Evolutionary conservation across 768 basidiomycete species (phyloP), one percentile per base, ranked within the genome.

Genomic region (Boletus barrowsii): DNA sequence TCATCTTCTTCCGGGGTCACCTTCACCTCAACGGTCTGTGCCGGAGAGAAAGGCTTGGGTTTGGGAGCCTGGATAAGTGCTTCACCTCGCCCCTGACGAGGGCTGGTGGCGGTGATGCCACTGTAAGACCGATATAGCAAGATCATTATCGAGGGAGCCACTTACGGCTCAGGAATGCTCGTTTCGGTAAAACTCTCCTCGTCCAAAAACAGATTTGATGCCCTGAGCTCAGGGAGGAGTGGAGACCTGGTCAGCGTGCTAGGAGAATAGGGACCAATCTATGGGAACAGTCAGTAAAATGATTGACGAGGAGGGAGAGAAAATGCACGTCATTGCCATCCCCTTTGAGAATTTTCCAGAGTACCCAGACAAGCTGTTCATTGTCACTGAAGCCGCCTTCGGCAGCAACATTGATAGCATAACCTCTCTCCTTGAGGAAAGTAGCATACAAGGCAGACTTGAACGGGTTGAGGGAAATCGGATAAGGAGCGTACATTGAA

Each of bases 211-310:
- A 90, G 73, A 74, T 90, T 84, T 63, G 78, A 78, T 40, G 88
- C 84, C 74, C 86, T 79, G 63, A 90, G 77, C 72, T 88, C 85
- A 56, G 87, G 81, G 30, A 88, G 88, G 47, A 90, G 75, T 13
- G 86, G 83, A n/a, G 85, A 87, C 63, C 82, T 79, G 29, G 87
- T 86, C 59, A 91, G 74, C 6, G 84, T 84, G 63, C 76, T 83
- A 32, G 89, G 88, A 60, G 88, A 85, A 75, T 88, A 90, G 56
- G 88, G 87, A 58, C 86, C 88, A 70, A 92, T 88, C 89, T 91
- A 53, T 40, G n/a, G 30, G 26, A 7, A 30, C 30, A 26, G 51
- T 68, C 26, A 64, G 56, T 32, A 5, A 17, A 3, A 22, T 22
- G 30, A 26, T 11, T 2, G 37, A 29, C 15, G 42, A 58, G 17